phyloP scores from a whole-genome alignment of 1,284 basidiomycete species.

The Cryptococcus hybrid region DNA sequence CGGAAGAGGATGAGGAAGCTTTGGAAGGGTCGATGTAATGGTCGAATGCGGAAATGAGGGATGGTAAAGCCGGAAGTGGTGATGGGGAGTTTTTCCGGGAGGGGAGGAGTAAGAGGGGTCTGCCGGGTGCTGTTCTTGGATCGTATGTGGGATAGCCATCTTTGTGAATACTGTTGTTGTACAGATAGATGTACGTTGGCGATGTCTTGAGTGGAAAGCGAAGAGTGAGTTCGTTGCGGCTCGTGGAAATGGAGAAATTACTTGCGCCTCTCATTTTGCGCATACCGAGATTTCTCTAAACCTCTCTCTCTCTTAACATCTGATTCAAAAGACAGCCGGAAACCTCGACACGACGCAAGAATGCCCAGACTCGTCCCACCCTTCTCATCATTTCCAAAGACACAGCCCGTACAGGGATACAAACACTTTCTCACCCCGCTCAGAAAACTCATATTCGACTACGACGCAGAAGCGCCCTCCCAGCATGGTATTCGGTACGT shows the following conservation, averaged over 20 bases:
- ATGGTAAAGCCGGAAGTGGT: slow-evolving; percentile 16
- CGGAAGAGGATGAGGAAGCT: too few relatives aligned
- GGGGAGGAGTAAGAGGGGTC: slow-evolving; percentile 42
- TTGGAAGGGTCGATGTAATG: neutral
- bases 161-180: neutral
- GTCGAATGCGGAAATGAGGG: slow-evolving; percentile 19
- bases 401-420: slow-evolving; percentile 43
- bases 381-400: slow-evolving; percentile 19
- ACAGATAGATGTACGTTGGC: too few relatives aligned
- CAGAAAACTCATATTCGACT: slow-evolving; percentile 46
- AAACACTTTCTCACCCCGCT: slow-evolving; percentile 45
- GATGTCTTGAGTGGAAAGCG: too few relatives aligned
- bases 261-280: neutral
- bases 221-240: neutral
- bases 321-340: neutral
- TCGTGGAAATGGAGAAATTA: too few relatives aligned
- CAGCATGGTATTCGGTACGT: slow-evolving; percentile 43
- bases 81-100: slow-evolving; percentile 29
- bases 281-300: neutral
- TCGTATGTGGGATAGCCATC: slow-evolving; percentile 32
- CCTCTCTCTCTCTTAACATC: neutral
- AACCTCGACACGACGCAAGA: neutral
- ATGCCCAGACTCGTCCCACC: neutral
- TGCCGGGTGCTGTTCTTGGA: slow-evolving; percentile 28
- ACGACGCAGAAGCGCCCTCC: slow-evolving; percentile 37